Base-by-base conservation (phyloP, 164 flowering plant genomes). In the Macadamia tetraphylla region DNA sequence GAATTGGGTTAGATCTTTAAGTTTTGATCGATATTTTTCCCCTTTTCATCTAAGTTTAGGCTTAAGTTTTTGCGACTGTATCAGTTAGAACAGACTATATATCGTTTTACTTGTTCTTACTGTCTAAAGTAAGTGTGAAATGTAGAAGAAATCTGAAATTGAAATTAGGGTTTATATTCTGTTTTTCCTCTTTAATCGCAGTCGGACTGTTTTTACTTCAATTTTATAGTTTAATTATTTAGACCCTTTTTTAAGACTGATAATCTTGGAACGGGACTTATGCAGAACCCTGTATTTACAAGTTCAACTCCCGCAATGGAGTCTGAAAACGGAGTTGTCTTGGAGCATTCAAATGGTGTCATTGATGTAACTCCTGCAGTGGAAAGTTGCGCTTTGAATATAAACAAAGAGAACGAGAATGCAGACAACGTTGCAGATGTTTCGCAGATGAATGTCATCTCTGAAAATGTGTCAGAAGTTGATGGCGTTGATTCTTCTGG, bases 221-320 rank as follows among this genome's bases (percentile, higher is more conserved):
- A 40, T 40, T n/a, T 29, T 62, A 32, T 40, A 32, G 14, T n/a
- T 63, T 35, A 35, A 8, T 64, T 3, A 67, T 9, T 1, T 10
- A 7, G 14, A 10, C 7, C 17, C 4, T n/a, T 53, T 53, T 13
- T 53, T 53, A 53, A 53, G 57, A 53, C 57, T 53, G 31, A 23
- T 46, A 1, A 44, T 63, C n/a, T 23, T 56, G 1, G 13, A 32
- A 32, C 29, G 53, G 3, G n/a, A 12, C 35, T 52, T 58, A 29
- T 65, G 72, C 58, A 65, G 75, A 46, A 6, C 15, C 11, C 60
- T 57, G 30, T 62, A 46, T 69, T 23, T 23, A 18, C 43, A 17
- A 5, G 3, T 58, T 57, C 23, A 63, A 67, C 64, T 61, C 60
- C 17, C 44, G 62, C 11, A 43, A 86, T 87, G 92, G 86, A 79